Evolutionary conservation across 192 early-diverging fungal species (phyloP).

Genomic region (Coemansia sp.): DNA sequence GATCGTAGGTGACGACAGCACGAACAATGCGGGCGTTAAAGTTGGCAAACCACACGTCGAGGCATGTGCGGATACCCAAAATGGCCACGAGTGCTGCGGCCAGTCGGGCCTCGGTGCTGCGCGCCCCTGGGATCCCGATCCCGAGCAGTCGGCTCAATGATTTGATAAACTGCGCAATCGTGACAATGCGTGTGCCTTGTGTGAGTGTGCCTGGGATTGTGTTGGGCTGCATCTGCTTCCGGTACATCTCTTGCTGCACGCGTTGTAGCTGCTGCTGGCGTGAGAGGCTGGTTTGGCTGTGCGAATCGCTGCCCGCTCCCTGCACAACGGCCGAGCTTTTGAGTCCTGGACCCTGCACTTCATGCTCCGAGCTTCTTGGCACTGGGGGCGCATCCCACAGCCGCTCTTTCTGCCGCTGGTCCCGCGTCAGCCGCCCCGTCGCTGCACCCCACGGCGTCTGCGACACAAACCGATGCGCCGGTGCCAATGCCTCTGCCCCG

Average conservation of each 20-base stretch:
- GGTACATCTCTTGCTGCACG: constrained; percentile 39
- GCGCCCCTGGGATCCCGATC: constrained; percentile 40
- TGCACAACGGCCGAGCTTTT: neutral
- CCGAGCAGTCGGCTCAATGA: constrained; percentile 39
- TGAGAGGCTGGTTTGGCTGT: neutral
- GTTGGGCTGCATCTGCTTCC: constrained; percentile 40
- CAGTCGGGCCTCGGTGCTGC: constrained; percentile 46
- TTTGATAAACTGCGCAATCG: constrained; percentile 49
- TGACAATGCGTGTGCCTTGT: constrained; percentile 45
- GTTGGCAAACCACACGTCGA: constrained; percentile 55
- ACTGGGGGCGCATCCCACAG: constrained; percentile 40
- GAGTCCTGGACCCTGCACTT: constrained; percentile 3
- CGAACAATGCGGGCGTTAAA: constrained; percentile 53
- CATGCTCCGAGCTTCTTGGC: constrained; percentile 2
- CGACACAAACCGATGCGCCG: constrained; percentile 47
- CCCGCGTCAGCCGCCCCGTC: constrained; percentile 41
- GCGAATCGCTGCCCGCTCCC: neutral
- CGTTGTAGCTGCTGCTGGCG: constrained; percentile 19
- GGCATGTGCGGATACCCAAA: constrained; percentile 41
- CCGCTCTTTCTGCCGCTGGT: constrained; percentile 39
- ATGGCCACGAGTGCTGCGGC: constrained; percentile 35
- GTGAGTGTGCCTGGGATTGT: constrained; percentile 25
- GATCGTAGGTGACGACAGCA: constrained; percentile 46
- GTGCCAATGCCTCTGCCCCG: constrained; percentile 28
- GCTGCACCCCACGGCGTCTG: constrained; percentile 51